These are phyloP conservation scores for Colletotrichum musicola DNA, from an alignment of 2,329 filamentous ascomycete species.

Conservation along the genomic window DNA sequence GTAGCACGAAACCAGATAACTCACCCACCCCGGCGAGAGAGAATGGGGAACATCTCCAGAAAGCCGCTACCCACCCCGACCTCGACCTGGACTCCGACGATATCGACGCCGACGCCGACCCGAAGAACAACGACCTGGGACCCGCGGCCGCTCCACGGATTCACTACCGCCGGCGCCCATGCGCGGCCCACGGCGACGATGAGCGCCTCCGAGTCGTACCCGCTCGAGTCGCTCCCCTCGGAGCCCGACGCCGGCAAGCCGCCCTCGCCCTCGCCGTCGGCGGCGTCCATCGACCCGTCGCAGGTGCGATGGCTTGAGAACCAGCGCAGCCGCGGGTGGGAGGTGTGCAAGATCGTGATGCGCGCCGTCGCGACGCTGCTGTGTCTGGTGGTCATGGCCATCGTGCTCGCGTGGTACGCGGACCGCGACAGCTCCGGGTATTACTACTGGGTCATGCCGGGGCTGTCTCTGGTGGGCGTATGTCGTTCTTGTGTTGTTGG, in stretches of 20 bases:
- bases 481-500: not conserved
- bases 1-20: not conserved
- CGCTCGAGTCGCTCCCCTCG: constrained; percentile 33
- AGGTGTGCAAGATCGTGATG: constrained; percentile 43
- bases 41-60: constrained; percentile 14
- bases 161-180: not conserved
- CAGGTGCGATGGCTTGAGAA: constrained; percentile 33
- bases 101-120: not conserved
- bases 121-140: not conserved
- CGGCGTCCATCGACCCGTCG: constrained; percentile 36
- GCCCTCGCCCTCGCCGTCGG: constrained; percentile 13
- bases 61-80: not conserved
- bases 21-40: no score
- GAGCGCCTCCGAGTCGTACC: constrained; percentile 35
- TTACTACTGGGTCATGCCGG: not conserved
- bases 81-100: not conserved
- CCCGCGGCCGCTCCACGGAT: not conserved
- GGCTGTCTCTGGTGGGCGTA: constrained; percentile 14
- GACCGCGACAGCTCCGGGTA: not conserved
- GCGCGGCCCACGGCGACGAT: constrained; percentile 21
- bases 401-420: constrained; percentile 14
- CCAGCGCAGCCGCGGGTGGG: constrained; percentile 39
- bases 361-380: constrained; percentile 39
- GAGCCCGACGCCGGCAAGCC: constrained; percentile 42
- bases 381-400: constrained; percentile 34